Conservation (phyloP, 202 grass and related monocot species). For the Panicum hallii region DNA sequence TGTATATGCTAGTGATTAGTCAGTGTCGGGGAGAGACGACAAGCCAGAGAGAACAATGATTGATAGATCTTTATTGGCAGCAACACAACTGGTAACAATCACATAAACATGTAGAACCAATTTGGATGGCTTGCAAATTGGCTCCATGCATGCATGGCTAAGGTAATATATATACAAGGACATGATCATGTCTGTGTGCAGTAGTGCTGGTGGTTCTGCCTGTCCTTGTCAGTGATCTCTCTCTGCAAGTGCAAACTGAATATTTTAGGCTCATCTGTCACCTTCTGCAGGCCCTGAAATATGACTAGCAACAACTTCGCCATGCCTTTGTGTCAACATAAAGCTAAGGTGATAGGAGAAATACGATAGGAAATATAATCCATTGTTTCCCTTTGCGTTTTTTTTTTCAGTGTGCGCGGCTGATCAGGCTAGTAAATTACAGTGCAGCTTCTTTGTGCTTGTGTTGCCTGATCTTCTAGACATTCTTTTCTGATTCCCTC, state of each 20-base stretch:
- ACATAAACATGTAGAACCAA: conserved; percentile 26
- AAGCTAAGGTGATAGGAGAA: conserved; percentile 44
- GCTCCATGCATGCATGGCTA: conserved; percentile 4
- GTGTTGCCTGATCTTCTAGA: conserved; percentile 18
- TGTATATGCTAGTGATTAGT: conserved; percentile 29
- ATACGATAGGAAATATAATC: background rate
- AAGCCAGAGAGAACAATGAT: conserved; percentile 29
- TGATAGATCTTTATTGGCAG: conserved; percentile 40
- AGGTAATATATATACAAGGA: conserved; percentile 13
- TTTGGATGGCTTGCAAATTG: conserved; percentile 30
- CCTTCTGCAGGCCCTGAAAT: conserved; percentile 38
- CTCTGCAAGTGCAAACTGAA: conserved; percentile 47
- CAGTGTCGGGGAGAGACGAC: conserved; percentile 25
- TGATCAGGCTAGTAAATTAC: conserved; percentile 15
- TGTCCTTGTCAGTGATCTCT: conserved; percentile 42
- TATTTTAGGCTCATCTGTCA: conserved; percentile 46
- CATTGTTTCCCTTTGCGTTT: background rate
- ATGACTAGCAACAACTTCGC: conserved; percentile 33
- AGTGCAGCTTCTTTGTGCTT: conserved; percentile 8
- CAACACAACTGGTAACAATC: conserved; percentile 22
- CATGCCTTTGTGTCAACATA: conserved; percentile 54
- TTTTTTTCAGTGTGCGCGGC: background rate
- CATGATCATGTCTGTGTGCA: conserved; percentile 23
- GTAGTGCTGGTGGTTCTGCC: conserved; percentile 25
- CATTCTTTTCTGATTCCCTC: conserved; percentile 15